Conservation (phyloP, 2,329 filamentous ascomycete genomes). For the Teratosphaeria destructans region DNA sequence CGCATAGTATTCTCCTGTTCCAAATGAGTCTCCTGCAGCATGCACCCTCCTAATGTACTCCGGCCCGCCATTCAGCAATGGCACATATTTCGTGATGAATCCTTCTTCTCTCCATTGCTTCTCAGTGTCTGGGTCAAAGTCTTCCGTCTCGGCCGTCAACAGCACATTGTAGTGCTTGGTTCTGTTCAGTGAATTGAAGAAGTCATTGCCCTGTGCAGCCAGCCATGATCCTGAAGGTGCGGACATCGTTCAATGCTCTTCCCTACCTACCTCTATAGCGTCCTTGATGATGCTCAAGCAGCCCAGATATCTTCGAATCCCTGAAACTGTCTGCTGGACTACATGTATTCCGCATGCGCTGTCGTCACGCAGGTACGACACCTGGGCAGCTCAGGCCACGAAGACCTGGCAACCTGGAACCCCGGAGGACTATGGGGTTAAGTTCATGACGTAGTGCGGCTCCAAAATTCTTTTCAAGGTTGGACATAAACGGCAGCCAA, state of each 20-base stretch:
- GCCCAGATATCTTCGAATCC: background rate
- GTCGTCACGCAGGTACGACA: background rate
- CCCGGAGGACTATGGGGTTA: background rate
- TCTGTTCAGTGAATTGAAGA: conserved; percentile 28
- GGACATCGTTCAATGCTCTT: background rate
- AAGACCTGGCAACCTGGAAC: background rate
- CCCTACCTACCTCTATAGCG: background rate
- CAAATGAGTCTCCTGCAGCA: conserved; percentile 43
- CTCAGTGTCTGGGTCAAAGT: conserved; percentile 46
- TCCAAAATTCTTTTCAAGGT: background rate
- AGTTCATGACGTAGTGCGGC: background rate
- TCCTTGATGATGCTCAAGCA: background rate
- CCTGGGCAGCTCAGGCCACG: background rate
- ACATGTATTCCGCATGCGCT: background rate
- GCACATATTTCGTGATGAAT: conserved; percentile 48
- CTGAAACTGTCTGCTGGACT: background rate
- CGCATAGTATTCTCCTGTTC: conserved; percentile 49
- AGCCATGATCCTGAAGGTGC: background rate
- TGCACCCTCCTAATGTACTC: conserved; percentile 39
- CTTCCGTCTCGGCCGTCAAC: conserved; percentile 42
- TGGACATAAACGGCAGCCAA: background rate
- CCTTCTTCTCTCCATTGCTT: conserved; percentile 50
- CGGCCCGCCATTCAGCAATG: conserved; percentile 40
- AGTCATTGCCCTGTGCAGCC: conserved; percentile 16
- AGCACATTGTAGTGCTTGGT: conserved; percentile 36